phyloP scores from a whole-genome alignment of 176 grass and related monocot genomes.

The Cenchrus americanus region DNA sequence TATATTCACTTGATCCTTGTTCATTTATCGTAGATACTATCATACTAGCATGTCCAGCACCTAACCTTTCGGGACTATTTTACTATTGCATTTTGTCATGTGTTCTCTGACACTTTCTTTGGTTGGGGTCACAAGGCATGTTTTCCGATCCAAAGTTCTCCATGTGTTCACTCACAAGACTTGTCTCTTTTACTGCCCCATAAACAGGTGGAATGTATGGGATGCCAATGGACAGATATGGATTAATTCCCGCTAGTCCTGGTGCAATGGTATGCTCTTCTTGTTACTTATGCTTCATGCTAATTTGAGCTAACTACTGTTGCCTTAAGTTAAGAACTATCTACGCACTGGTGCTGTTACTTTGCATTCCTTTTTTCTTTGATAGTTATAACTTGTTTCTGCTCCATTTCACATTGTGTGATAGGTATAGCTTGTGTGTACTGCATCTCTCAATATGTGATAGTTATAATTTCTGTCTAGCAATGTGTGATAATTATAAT shows the following conservation, averaged over 20 bases:
- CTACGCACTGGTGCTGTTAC: background rate
- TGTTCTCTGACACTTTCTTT: constrained; percentile 5
- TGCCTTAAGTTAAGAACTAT: background rate
- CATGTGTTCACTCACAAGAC: background rate
- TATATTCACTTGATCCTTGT: background rate
- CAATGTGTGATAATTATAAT: background rate
- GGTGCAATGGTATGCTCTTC: constrained; percentile 62
- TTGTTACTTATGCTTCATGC: background rate
- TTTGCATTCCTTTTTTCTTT: background rate
- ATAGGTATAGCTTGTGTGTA: background rate
- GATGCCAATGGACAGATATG: constrained; percentile 75
- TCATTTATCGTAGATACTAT: background rate
- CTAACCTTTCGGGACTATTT: background rate
- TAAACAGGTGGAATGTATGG: constrained; percentile 82
- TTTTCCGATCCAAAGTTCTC: background rate
- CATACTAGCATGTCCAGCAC: background rate
- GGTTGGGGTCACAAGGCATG: background rate
- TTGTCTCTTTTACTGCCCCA: constrained; percentile 27
- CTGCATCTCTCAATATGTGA: background rate
- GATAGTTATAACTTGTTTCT: background rate
- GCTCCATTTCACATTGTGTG: background rate
- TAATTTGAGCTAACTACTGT: constrained; percentile 13
- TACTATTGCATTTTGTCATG: background rate
- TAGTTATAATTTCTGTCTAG: background rate
- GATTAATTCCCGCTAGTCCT: constrained; percentile 56